Conservation (phyloP, 345 rosid species). For the Camelina neglecta region DNA sequence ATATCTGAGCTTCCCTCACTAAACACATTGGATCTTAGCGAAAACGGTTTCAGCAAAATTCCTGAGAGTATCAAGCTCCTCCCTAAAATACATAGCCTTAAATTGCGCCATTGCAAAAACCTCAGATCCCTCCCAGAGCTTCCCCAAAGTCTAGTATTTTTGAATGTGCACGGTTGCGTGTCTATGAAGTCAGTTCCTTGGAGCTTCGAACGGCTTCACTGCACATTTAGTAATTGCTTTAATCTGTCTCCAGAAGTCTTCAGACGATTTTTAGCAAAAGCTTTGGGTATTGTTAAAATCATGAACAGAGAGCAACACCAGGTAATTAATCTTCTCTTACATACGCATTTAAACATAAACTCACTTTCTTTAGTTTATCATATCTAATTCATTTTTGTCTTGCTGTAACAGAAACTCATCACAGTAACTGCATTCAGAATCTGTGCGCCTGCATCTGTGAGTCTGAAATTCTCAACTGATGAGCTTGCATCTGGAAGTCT, state of each 20-base stretch:
- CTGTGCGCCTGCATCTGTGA: neutral
- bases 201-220: neutral
- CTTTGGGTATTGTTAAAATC: neutral
- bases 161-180: neutral
- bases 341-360: neutral
- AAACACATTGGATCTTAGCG: neutral
- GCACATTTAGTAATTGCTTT: neutral
- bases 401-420: neutral
- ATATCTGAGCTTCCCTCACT: neutral
- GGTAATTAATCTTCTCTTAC: neutral
- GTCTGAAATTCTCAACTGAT: neutral
- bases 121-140: neutral
- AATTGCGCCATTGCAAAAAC: neutral
- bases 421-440: neutral
- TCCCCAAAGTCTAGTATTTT: neutral
- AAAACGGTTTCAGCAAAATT: neutral
- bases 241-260: neutral
- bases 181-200: neutral
- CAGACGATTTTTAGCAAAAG: neutral
- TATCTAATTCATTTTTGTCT: neutral
- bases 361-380: neutral
- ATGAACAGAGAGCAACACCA: neutral
- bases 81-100: neutral
- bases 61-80: neutral
- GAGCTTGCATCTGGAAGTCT: too few relatives aligned